Base-by-base conservation (phyloP, 2,329 filamentous ascomycete genomes). In the Diplodia sapinea region DNA sequence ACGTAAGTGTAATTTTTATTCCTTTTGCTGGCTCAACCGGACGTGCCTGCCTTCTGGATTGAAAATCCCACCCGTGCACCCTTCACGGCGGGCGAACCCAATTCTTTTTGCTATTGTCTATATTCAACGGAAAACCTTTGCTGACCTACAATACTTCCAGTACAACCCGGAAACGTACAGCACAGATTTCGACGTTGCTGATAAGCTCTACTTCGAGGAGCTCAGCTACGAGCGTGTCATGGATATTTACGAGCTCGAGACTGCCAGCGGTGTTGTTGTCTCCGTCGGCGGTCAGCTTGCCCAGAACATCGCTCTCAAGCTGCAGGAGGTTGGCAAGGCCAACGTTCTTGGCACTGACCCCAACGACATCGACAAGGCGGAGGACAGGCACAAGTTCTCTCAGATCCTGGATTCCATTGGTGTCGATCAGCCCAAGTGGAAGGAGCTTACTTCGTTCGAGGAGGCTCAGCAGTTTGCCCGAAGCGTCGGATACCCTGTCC, bases 321-420 rank as follows among this genome's bases (percentile, higher is more conserved):
- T 99, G 4, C 94, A 98, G 82, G 93, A 98, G 78, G 89, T 88
- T 63, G 95, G 95, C 65, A 90, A 91, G 68, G 94, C 94, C 68
- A 94, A 93, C 70, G 88, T 99, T 66, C 88, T 99, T 8, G 95
- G 95, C 73, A 99, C 95, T 0, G 88, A 98, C 75, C 95, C 95
- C 47, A 86, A 89, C 75, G 93, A 98, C 76, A 99, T 99, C 72
- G 95, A 99, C 86, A 96, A 94, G 84, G 95, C 95, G 56, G 95
- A 99, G 82, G 94, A 99, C 79, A 89, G 95, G 77, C 94, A 98
- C 80, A 98, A 99, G 81, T 99, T 99, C 85, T 97, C 94, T 26
- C 91, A 94, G 75, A 98, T 98, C 71, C 86, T 99, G 55, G 95
- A 99, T 80, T 96, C 92, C 79, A 97, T 98, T 74, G 94, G 94